phyloP scores from a whole-genome alignment of 257 asterid genomes.

The Voacanga thouarsii region DNA sequence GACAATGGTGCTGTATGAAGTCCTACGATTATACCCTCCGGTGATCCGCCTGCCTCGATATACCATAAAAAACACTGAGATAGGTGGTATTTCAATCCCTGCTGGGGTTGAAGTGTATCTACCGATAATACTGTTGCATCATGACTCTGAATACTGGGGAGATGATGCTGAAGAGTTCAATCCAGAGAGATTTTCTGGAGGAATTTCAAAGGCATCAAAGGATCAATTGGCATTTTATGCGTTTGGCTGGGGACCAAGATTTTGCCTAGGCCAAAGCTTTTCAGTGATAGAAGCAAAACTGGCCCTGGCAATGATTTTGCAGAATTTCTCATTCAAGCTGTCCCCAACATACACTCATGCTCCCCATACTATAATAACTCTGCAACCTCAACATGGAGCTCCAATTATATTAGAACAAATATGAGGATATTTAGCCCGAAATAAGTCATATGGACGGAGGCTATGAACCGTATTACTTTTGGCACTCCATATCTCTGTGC shows the following conservation, averaged over 20 bases:
- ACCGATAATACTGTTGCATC: constrained; percentile 12
- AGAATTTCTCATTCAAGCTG: constrained; percentile 11
- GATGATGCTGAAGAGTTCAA: constrained; percentile 18
- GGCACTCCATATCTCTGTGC: no score
- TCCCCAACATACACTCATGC: constrained; percentile 16
- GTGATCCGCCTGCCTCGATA: neutral
- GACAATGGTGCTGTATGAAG: constrained; percentile 17
- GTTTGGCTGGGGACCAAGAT: constrained; percentile 12
- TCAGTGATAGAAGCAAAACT: constrained; percentile 15
- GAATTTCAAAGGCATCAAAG: constrained; percentile 12
- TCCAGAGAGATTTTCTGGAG: constrained; percentile 17
- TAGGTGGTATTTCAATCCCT: constrained; percentile 9
- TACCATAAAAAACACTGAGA: neutral
- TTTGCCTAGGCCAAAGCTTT: constrained; percentile 14
- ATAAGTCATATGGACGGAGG: no score
- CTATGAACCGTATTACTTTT: no score
- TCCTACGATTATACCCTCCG: constrained; percentile 11
- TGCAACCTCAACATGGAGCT: neutral
- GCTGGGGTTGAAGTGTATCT: constrained; percentile 8
- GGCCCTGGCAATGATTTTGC: constrained; percentile 18
- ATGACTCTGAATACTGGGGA: constrained; percentile 7
- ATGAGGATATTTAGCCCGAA: neutral
- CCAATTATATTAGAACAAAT: neutral
- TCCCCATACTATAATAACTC: constrained; percentile 7
- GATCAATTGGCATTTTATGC: neutral